Percentiles rank a stretch among this genome's conserved stretches.
Evolutionary conservation across 2,329 filamentous ascomycete species (phyloP).

Genomic region (Lasiodiplodia citricola): DNA sequence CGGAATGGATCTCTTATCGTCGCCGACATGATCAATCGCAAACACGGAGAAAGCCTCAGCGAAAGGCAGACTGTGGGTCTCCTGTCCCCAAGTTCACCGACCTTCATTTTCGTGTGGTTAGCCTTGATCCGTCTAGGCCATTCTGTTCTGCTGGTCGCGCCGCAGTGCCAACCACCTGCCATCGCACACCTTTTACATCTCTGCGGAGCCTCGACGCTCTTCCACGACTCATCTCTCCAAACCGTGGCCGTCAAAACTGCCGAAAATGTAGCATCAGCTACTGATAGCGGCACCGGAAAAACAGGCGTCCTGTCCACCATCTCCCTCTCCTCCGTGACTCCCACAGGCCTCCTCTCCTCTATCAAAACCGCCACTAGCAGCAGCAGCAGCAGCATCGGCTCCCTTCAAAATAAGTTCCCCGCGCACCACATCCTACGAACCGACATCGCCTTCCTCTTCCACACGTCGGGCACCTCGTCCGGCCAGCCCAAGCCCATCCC

Average conservation of each 20-base stretch:
- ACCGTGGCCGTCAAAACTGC: background rate
- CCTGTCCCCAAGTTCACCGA: conserved; percentile 61
- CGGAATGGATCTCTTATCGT: conserved; percentile 42
- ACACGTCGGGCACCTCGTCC: conserved; percentile 69
- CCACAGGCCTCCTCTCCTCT: background rate
- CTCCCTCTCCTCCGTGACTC: background rate
- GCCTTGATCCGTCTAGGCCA: conserved; percentile 62
- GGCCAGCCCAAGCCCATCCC: conserved; percentile 68
- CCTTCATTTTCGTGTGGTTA: conserved; percentile 66
- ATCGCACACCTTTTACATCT: conserved; percentile 60
- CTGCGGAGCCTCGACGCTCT: conserved; percentile 50
- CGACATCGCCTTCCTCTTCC: conserved; percentile 63
- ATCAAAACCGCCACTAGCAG: background rate
- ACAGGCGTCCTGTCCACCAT: background rate
- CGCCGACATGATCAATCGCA: conserved; percentile 38
- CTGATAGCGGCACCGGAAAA: background rate
- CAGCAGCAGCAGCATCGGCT: background rate
- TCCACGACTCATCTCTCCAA: conserved; percentile 50
- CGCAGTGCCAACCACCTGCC: conserved; percentile 52
- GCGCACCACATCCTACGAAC: conserved; percentile 31
- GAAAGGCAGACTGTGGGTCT: conserved; percentile 54
- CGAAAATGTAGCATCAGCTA: background rate
- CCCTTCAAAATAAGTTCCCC: background rate
- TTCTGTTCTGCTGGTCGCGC: conserved; percentile 63
- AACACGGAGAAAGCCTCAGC: conserved; percentile 28